Evolutionary conservation across 306 rosid genomes (phyloP), one percentile per base, ranked within the genome.

Genomic region (Gynostemma pentaphyllum): DNA sequence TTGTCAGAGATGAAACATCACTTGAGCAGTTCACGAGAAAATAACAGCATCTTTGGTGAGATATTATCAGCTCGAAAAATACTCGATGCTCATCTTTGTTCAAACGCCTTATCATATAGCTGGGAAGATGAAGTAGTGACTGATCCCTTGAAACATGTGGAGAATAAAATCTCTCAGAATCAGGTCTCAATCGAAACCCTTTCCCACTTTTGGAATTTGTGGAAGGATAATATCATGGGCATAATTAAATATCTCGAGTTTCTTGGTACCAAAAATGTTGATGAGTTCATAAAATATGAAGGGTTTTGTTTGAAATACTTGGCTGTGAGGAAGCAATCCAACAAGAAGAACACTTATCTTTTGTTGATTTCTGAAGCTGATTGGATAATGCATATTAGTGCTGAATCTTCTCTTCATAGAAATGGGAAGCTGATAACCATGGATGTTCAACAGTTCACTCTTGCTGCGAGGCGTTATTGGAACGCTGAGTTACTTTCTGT

Each of bases 161-260:
- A 78, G 41, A 72, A 42, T 6, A 45, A 59, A 62, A 53, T 78
- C 30, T 68, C 67, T 3, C 29, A 65, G 34, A 65, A 67, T 50
- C 78, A 80, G 70, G 18, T 76, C 45, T 84, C 95, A 46, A 69
- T 76, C 16, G 82, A 70, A 42, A 76, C 87, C n/a, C 45, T 87
- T 52, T 68, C 77, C 67, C 62, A 72, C 76, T 73, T 78, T 77
- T 87, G 95, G 95, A 79, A 75, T 23, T 14, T 68, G 26, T 82
- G 87, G 89, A 87, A 76, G 77, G 75, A 80, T 24, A 72, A 66
- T 24, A 72, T 84, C 27, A 48, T 49, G 7, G 49, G 28, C 24
- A 46, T 87, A 55, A 21, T 80, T 42, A 37, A 76, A 36, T 76
- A 22, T 64, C 83, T 84, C 50, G 23, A 52, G 62, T 46, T 59